A percentile compares a stretch with the other conserved stretches of the same genome.
Evolutionary conservation across 1,284 basidiomycete genomes (phyloP).

Genomic region (Inonotus hispidus): DNA sequence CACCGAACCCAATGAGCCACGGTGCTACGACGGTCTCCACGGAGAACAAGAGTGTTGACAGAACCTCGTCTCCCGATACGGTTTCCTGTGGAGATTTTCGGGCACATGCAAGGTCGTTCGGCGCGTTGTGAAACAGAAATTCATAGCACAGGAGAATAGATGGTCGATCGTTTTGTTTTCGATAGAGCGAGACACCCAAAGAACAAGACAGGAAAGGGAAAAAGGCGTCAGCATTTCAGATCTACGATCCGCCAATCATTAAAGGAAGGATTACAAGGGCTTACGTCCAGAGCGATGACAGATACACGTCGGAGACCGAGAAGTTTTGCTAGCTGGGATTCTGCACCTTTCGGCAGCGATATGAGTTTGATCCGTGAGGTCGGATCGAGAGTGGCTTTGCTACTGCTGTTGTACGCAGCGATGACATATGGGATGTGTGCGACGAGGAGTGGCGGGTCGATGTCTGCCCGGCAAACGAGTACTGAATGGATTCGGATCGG

Average conservation of each 20-base stretch:
- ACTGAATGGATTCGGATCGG: constrained; percentile 43
- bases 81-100: constrained; percentile 28
- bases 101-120: background rate
- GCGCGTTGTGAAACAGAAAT: constrained; percentile 3
- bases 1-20: constrained; percentile 44
- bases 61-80: constrained; percentile 33
- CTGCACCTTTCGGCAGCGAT: constrained; percentile 69
- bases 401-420: constrained; percentile 53
- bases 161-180: too few species aligned
- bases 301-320: constrained; percentile 68
- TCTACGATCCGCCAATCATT: background rate
- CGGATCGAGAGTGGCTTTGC: constrained; percentile 12
- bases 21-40: constrained; percentile 51
- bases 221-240: background rate
- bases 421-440: constrained; percentile 70
- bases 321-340: constrained; percentile 54
- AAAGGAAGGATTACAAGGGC: constrained; percentile 18
- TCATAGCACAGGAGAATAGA: background rate
- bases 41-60: constrained; percentile 39
- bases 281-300: constrained; percentile 58
- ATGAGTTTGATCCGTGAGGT: constrained; percentile 47
- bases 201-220: background rate
- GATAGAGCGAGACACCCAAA: too few species aligned
- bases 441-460: constrained; percentile 66
- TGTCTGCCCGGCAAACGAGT: constrained; percentile 66